Percentiles rank a stretch among this genome's conserved stretches.
phyloP scores from a whole-genome alignment of 164 flowering plant species.

The Sedum album region DNA sequence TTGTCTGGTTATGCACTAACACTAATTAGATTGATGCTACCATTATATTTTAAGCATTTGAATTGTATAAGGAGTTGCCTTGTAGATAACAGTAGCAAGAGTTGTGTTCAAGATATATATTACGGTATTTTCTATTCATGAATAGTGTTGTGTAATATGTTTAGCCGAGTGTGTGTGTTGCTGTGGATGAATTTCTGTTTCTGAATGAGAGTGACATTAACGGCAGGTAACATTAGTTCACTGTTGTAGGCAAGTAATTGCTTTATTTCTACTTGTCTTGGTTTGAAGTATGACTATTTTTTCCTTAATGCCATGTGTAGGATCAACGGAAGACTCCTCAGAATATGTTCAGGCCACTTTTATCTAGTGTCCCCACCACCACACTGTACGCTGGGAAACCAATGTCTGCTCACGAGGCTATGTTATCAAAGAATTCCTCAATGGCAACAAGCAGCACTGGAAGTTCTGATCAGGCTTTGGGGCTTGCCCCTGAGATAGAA shows the following conservation, averaged over 20 bases:
- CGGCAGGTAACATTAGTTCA: background rate
- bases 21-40: background rate
- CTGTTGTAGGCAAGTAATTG: background rate
- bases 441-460: constrained; percentile 80
- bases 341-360: constrained; percentile 93
- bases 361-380: constrained; percentile 88
- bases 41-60: background rate
- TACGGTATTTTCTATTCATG: background rate
- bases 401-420: constrained; percentile 41
- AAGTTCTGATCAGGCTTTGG: constrained; percentile 68
- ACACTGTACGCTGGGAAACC: constrained; percentile 69
- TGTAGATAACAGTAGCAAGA: background rate
- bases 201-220: background rate
- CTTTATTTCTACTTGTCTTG: background rate
- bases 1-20: background rate
- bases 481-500: constrained; percentile 57
- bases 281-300: background rate
- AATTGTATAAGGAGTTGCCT: background rate
- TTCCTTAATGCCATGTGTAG: constrained; percentile 27
- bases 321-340: constrained; percentile 75
- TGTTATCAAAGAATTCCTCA: constrained; percentile 68
- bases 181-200: background rate
- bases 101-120: background rate
- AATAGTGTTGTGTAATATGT: background rate
- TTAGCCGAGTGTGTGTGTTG: background rate